These are phyloP conservation scores for Diaporthe ampelina DNA, from an alignment of 2,329 filamentous ascomycete species.

Conservation along the genomic window DNA sequence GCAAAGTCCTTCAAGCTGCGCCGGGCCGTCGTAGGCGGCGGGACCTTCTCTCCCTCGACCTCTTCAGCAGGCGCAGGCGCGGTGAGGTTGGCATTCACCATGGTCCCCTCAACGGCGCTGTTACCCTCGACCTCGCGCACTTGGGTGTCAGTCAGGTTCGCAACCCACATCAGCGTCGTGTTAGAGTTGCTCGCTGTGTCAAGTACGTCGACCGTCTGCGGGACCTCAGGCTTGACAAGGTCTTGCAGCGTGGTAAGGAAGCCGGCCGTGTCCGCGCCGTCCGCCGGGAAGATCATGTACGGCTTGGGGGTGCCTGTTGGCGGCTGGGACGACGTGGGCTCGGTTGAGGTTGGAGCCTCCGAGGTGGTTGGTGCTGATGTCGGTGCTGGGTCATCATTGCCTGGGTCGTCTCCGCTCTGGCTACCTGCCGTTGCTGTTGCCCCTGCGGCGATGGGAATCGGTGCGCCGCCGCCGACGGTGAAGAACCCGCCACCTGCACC, in stretches of 20 bases:
- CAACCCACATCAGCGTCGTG: slow-evolving; percentile 24
- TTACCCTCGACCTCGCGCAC: slow-evolving; percentile 5
- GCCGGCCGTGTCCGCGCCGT: slow-evolving; percentile 7
- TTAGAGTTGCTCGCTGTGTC: slow-evolving; percentile 4
- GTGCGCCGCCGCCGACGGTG: slow-evolving; percentile 3
- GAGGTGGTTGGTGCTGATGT: background rate
- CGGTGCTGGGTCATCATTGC: background rate
- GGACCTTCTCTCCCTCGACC: background rate
- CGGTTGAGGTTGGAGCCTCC: background rate
- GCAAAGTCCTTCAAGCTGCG: background rate
- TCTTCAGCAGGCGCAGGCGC: background rate
- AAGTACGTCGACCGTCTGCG: slow-evolving; percentile 2
- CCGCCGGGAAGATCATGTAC: slow-evolving; percentile 6
- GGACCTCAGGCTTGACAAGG: slow-evolving; percentile 16
- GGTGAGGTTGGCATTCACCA: slow-evolving; percentile 2
- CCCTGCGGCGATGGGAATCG: slow-evolving; percentile 19
- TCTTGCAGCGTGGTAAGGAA: slow-evolving; percentile 16
- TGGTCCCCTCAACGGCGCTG: slow-evolving; percentile 10
- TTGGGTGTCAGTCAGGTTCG: slow-evolving; percentile 14
- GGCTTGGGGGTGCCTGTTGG: background rate
- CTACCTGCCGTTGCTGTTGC: slow-evolving; percentile 1
- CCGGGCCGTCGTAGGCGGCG: background rate
- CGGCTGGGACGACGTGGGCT: slow-evolving; percentile 1
- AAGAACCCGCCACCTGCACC: slow-evolving; percentile 5
- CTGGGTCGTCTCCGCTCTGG: background rate